phyloP scores from a whole-genome alignment of 306 rosid genomes.

The Hippophae rhamnoides region DNA sequence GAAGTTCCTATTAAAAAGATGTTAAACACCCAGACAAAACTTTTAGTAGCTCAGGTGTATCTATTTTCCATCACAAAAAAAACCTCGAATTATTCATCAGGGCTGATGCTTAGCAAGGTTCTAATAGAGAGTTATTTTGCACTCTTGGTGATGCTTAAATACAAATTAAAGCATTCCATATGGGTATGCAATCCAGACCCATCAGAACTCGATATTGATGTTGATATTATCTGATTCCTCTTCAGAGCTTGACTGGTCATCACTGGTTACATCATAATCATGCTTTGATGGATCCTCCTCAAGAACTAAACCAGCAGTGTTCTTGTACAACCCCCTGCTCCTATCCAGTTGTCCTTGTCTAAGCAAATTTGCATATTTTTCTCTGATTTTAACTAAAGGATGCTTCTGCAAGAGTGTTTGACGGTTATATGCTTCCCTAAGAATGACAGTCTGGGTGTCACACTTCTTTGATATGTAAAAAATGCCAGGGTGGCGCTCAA shows the following conservation, averaged over 20 bases:
- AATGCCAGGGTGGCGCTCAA: conserved; percentile 89
- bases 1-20: too few relatives aligned
- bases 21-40: too few relatives aligned
- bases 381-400: conserved; percentile 55
- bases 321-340: conserved; percentile 55
- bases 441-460: conserved; percentile 69
- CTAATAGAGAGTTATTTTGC: too few relatives aligned
- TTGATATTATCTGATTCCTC: conserved; percentile 3
- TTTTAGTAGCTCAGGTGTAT: too few relatives aligned
- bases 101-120: too few relatives aligned
- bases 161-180: too few relatives aligned
- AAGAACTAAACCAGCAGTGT: conserved; percentile 13
- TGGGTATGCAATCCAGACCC: too few relatives aligned
- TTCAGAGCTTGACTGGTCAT: conserved; percentile 17
- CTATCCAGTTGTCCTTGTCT: conserved; percentile 54
- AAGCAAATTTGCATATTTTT: conserved; percentile 36
- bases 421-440: conserved; percentile 62
- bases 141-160: too few relatives aligned
- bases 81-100: too few relatives aligned
- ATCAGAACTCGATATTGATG: too few relatives aligned
- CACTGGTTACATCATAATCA: conserved; percentile 7
- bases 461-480: conserved; percentile 74
- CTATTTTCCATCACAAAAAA: too few relatives aligned
- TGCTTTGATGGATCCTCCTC: conserved; percentile 13
- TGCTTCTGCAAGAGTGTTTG: conserved; percentile 45